Percentiles rank a stretch among this genome's conserved stretches.
These are phyloP conservation scores for Trichophyton schoenleinii DNA, from an alignment of 2,329 filamentous ascomycete species.

Conservation along the genomic window DNA sequence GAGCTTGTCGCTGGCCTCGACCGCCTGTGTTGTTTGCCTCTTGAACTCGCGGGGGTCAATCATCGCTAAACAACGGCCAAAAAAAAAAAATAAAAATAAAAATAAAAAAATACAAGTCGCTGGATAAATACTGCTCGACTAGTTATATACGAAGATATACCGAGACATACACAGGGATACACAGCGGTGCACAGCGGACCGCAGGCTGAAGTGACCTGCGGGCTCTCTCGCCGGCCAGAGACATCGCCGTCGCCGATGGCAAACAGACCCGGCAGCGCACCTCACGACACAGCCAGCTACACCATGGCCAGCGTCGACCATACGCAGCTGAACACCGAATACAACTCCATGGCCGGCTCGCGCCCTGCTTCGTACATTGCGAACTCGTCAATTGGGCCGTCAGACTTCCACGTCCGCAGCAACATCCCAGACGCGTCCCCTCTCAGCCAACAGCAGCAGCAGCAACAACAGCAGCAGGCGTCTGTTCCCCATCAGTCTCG, in stretches of 20 bases:
- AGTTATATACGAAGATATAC: not conserved
- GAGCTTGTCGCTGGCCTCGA: too few relatives aligned
- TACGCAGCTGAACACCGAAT: conserved; percentile 22
- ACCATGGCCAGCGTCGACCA: conserved; percentile 16
- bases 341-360: conserved; percentile 24
- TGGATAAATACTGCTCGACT: not conserved
- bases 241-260: conserved; percentile 9
- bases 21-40: not conserved
- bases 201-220: not conserved
- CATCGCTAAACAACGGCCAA: not conserved
- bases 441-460: not conserved
- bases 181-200: not conserved
- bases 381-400: conserved; percentile 18
- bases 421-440: conserved; percentile 21
- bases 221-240: not conserved
- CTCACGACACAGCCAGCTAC: conserved; percentile 26
- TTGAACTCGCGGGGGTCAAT: not conserved
- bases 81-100: not conserved
- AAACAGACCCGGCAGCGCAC: conserved; percentile 27
- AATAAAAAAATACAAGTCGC: not conserved
- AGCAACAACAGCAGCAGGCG: too few relatives aligned
- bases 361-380: conserved; percentile 32
- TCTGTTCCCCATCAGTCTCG: conserved; percentile 23
- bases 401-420: conserved; percentile 28
- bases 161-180: not conserved